phyloP scores from a whole-genome alignment of 1,139 yeast genomes.

The Taphrina populina region DNA sequence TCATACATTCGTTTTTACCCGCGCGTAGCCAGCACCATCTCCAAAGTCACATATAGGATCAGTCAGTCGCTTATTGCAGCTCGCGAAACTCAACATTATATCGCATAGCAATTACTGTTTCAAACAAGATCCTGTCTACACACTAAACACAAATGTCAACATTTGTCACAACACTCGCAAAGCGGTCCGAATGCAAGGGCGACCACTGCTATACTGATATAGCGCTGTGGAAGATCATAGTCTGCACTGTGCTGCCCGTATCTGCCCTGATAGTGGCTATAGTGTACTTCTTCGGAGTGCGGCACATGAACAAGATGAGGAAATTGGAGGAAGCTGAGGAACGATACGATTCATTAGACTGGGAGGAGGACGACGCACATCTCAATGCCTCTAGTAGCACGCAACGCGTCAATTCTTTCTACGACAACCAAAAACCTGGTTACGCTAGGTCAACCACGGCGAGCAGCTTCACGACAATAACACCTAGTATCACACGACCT shows the following conservation, averaged over 20 bases:
- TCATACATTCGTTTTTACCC: too few species aligned
- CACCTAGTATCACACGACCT: not conserved
- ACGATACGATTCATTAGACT: constrained; percentile 7
- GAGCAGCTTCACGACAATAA: constrained; percentile 16
- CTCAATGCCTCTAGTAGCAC: constrained; percentile 11
- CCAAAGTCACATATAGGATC: too few species aligned
- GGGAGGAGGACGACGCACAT: constrained; percentile 15
- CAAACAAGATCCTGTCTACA: too few species aligned
- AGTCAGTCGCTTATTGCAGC: too few species aligned
- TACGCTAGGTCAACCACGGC: constrained; percentile 13
- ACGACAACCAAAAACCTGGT: constrained; percentile 12
- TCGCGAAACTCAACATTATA: too few species aligned
- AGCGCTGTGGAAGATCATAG: constrained; percentile 7
- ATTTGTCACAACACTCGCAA: too few species aligned
- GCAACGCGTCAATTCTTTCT: constrained; percentile 19
- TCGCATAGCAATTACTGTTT: too few species aligned
- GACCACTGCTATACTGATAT: constrained; percentile 3
- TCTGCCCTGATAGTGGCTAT: not conserved
- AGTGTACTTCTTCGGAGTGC: constrained; percentile 14
- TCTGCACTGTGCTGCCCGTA: constrained; percentile 1
- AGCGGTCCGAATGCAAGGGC: constrained; percentile 5
- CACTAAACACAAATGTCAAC: too few species aligned
- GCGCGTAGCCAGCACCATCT: too few species aligned
- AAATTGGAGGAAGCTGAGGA: constrained; percentile 10
- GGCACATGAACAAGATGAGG: constrained; percentile 14